phyloP scores from a whole-genome alignment of 2,329 filamentous ascomycete species.

The Fusarium foetens region DNA sequence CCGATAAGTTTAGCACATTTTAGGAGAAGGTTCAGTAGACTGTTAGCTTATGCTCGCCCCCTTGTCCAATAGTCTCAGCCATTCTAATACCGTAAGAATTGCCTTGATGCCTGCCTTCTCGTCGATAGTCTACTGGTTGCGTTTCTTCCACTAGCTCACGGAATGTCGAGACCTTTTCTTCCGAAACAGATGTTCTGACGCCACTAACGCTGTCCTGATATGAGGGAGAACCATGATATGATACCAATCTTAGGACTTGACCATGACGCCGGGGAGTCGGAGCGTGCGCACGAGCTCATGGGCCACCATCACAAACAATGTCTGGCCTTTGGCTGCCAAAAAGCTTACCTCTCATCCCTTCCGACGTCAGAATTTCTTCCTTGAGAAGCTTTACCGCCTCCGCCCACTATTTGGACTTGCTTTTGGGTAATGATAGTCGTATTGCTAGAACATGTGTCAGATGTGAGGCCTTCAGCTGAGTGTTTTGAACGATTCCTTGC shows the following conservation, averaged over 20 bases:
- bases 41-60: not conserved
- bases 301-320: not conserved
- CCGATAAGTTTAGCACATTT: not conserved
- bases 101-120: not conserved
- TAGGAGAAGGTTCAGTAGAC: not conserved
- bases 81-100: not conserved
- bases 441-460: not conserved
- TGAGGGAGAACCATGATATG: accelerated
- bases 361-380: accelerated
- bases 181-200: too few species aligned
- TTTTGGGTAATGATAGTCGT: not conserved
- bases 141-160: not conserved
- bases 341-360: not conserved
- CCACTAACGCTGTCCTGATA: not conserved
- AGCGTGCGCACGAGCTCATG: not conserved
- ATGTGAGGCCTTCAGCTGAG: not conserved
- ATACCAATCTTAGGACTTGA: not conserved
- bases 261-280: not conserved
- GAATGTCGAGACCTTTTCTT: not conserved
- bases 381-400: not conserved
- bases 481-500: not conserved
- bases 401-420: not conserved
- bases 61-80: too few species aligned
- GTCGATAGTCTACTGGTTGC: not conserved
- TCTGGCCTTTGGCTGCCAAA: not conserved